phyloP scores from a whole-genome alignment of 2,329 filamentous ascomycete species.

The Colletotrichum horii region DNA sequence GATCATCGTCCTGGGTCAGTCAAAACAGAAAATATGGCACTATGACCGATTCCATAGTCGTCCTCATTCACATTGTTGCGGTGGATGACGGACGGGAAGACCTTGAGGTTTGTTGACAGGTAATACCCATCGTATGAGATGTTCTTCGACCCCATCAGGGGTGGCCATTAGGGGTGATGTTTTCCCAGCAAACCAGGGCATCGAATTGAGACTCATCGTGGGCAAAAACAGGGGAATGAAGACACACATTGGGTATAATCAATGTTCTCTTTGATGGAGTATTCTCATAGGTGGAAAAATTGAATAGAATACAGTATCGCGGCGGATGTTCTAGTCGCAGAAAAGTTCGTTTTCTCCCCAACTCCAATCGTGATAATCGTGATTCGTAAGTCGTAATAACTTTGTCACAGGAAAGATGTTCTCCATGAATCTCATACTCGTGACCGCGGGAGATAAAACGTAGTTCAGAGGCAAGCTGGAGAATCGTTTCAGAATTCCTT shows the following conservation, averaged over 20 bases:
- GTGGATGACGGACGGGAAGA: slow-evolving; percentile 53
- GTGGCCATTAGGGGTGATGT: slow-evolving; percentile 54
- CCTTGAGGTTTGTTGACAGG: slow-evolving; percentile 30
- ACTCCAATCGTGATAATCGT: background rate
- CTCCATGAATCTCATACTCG: background rate
- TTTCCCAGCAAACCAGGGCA: slow-evolving; percentile 54
- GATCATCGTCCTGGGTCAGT: slow-evolving; percentile 53
- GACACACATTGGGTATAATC: slow-evolving; percentile 53
- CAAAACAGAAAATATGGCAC: slow-evolving; percentile 49
- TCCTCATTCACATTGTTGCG: slow-evolving; percentile 69
- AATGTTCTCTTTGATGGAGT: background rate
- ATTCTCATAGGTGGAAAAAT: background rate
- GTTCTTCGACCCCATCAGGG: slow-evolving; percentile 63
- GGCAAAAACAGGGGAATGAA: slow-evolving; percentile 64
- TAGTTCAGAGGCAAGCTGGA: background rate
- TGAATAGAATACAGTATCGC: background rate
- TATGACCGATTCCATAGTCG: slow-evolving; percentile 55
- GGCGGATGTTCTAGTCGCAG: background rate
- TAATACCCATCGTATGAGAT: slow-evolving; percentile 78
- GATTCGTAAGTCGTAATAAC: slow-evolving; percentile 19
- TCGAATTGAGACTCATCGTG: slow-evolving; percentile 67
- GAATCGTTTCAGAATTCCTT: slow-evolving; percentile 32
- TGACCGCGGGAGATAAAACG: background rate
- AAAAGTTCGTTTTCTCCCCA: background rate
- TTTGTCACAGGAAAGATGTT: background rate